Base-by-base conservation (phyloP, 2,329 filamentous ascomycete genomes). In the Nannizziopsis barbatae region DNA sequence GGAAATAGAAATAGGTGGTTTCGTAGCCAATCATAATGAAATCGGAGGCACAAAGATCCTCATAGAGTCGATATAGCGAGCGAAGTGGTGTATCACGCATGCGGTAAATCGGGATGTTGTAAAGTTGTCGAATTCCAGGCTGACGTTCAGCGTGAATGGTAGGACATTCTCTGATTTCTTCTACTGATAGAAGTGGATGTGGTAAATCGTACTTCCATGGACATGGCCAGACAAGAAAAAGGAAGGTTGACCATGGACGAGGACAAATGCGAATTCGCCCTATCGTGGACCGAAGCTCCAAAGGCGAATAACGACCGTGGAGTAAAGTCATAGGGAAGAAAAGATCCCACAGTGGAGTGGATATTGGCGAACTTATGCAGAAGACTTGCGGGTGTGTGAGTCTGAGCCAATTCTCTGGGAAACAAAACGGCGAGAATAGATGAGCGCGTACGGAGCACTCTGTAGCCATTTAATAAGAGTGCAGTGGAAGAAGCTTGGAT, bases 41-140 rank as follows among this genome's bases (percentile, higher is more conserved):
- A 10, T 52, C 49, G 9, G 52, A 53, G 5, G 58, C 51, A 1
- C 53, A 44, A 15, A 54, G 45, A 9, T 54, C 47, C 35, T 63
- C 59, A 41, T 62, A 60, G 36, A 63, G 52, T 5, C 59, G 58
- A 44, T 62, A 62, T 4, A 60, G 44, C 12, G 58, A 57, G 22
- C 60, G 59, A 2, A 61, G 50, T 2, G 59, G 59, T 3, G 56
- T 63, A 41, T 63, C 59, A 4, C 60, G 54, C 39, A 53, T 47
- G 12, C 56, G 56, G 56, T 56, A 63, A 31, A 62, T 49, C 1
- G 58, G 56, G 38, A 62, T 56, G 9, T 49, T 52, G 18, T 54
- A 55, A 12, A 62, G 52, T 11, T 36, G 1, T 18, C 27, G 41
- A 43, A 43, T 43, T 43, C 41, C 41, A 20, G 41, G 41, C 18